These are phyloP conservation scores for Dictyostelium capitatum DNA, from an alignment of 78 protist species.

Conservation along the genomic window DNA sequence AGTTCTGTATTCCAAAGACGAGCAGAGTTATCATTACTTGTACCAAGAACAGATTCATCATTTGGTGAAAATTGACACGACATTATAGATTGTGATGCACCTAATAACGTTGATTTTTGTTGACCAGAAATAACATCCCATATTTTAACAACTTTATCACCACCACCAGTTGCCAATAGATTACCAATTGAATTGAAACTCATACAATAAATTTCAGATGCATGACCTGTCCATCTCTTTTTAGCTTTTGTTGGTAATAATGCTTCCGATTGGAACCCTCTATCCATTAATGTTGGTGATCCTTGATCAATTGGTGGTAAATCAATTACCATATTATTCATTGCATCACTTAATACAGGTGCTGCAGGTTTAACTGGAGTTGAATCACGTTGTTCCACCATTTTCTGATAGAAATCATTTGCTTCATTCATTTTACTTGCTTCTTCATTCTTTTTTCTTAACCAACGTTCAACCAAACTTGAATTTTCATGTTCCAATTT, in stretches of 20 bases:
- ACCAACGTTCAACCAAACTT: slow-evolving; percentile 66
- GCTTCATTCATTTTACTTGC: slow-evolving; percentile 78
- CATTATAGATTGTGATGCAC: slow-evolving; percentile 86
- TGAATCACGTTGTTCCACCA: slow-evolving; percentile 63
- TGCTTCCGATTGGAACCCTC: neutral
- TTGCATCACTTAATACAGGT: neutral
- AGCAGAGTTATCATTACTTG: slow-evolving; percentile 85
- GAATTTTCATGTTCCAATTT: slow-evolving; percentile 72
- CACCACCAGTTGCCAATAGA: slow-evolving; percentile 82
- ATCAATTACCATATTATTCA: neutral
- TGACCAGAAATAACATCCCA: slow-evolving; percentile 83
- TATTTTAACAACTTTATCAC: slow-evolving; percentile 82
- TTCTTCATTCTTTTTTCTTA: slow-evolving; percentile 80
- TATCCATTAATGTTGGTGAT: neutral
- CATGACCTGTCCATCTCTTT: slow-evolving; percentile 71
- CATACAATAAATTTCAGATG: slow-evolving; percentile 67
- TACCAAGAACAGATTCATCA: slow-evolving; percentile 77
- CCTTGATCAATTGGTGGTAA: neutral
- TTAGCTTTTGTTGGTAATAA: slow-evolving; percentile 49
- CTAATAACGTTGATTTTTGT: slow-evolving; percentile 54
- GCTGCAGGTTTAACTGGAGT: neutral
- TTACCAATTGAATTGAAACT: slow-evolving; percentile 66
- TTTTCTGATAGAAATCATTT: slow-evolving; percentile 72
- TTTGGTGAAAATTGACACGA: slow-evolving; percentile 67
- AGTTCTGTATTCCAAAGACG: slow-evolving; percentile 76